phyloP scores from a whole-genome alignment of 176 grass and related monocot genomes.

The Avena insularis region DNA sequence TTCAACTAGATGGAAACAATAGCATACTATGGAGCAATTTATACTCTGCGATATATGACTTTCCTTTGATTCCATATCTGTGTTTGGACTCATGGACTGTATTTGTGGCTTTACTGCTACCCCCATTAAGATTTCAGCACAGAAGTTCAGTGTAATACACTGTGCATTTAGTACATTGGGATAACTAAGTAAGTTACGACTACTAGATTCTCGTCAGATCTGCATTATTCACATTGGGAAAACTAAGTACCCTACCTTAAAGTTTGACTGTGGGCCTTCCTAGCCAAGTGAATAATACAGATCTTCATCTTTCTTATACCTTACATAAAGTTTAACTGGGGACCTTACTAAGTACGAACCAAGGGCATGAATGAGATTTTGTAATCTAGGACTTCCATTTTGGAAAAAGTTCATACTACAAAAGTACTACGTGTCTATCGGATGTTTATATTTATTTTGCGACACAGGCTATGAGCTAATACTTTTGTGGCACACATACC shows the following conservation, averaged over 20 bases:
- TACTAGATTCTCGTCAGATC: neutral
- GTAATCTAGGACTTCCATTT: neutral
- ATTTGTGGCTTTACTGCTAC: neutral
- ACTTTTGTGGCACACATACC: slow-evolving; percentile 8
- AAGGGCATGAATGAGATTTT: neutral
- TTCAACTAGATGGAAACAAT: neutral
- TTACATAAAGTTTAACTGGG: neutral
- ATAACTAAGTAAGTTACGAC: neutral
- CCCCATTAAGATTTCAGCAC: neutral
- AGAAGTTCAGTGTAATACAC: too few relatives aligned
- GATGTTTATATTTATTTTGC: neutral
- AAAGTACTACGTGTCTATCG: neutral
- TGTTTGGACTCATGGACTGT: neutral
- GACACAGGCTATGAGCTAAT: slow-evolving; percentile 2
- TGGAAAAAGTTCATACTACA: neutral
- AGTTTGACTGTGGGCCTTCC: neutral
- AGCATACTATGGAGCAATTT: neutral
- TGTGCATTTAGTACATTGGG: neutral
- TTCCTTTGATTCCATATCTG: slow-evolving; percentile 20
- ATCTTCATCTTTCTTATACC: too few relatives aligned
- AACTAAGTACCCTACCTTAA: slow-evolving; percentile 14
- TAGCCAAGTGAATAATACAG: neutral
- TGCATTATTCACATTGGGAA: neutral
- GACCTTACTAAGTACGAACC: neutral
- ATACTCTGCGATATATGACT: neutral